These are phyloP conservation scores for Mycena kentingensis DNA, from an alignment of 768 basidiomycete species.

Conservation along the genomic window DNA sequence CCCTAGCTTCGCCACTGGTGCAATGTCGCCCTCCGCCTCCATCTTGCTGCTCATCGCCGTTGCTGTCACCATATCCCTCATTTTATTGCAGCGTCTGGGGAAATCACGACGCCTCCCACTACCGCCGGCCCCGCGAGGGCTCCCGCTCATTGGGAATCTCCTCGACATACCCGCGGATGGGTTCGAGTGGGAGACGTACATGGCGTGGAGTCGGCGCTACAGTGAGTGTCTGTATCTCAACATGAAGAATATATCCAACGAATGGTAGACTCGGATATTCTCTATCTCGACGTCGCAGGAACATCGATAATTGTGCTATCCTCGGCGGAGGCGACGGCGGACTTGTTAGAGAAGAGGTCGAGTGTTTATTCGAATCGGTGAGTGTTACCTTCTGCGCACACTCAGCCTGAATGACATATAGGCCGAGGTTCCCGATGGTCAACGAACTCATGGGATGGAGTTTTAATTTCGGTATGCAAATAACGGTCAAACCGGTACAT, in stretches of 20 bases:
- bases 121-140: not conserved
- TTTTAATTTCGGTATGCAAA: not conserved
- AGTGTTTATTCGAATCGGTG: slow-evolving; percentile 30
- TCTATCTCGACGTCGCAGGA: not conserved
- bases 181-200: not conserved
- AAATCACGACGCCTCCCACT: not conserved
- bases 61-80: too few species aligned
- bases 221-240: not conserved
- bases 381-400: not conserved
- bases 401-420: not conserved
- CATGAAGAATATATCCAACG: not conserved
- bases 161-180: not conserved
- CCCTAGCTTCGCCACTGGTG: too few species aligned
- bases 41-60: too few species aligned
- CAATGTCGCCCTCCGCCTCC: too few species aligned
- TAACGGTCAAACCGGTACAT: too few species aligned
- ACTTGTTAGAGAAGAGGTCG: slow-evolving; percentile 32
- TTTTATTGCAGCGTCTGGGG: too few species aligned
- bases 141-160: not conserved
- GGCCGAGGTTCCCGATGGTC: slow-evolving; percentile 3
- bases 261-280: not conserved
- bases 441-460: slow-evolving; percentile 12
- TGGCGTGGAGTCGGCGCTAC: not conserved
- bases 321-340: slow-evolving; percentile 4
- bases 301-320: not conserved